These are phyloP conservation scores for Nelumbo lutea DNA, from an alignment of 164 flowering plant species.

Conservation along the genomic window DNA sequence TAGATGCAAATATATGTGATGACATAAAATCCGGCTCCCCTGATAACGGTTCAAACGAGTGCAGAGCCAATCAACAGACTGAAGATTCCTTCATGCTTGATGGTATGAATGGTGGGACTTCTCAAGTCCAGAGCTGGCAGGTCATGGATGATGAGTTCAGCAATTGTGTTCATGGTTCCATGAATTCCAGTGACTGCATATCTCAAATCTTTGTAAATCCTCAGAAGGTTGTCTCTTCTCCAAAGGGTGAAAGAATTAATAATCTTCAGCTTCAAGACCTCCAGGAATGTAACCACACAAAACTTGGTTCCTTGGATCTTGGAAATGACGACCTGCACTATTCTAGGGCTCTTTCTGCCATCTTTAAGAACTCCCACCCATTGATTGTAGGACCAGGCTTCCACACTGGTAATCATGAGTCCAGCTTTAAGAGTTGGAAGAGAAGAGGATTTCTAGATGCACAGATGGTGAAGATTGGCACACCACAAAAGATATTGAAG, in stretches of 20 bases:
- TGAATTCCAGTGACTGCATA: constrained; percentile 58
- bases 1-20: constrained; percentile 20
- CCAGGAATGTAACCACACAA: constrained; percentile 37
- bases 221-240: constrained; percentile 22
- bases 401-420: constrained; percentile 20
- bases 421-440: constrained; percentile 64
- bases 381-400: constrained; percentile 27
- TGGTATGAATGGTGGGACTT: constrained; percentile 42
- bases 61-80: constrained; percentile 38
- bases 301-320: constrained; percentile 35
- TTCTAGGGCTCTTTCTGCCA: constrained; percentile 42
- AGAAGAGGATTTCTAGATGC: constrained; percentile 21
- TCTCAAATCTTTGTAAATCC: constrained; percentile 50
- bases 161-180: constrained; percentile 42
- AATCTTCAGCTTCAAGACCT: constrained; percentile 24
- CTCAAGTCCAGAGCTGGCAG: constrained; percentile 67
- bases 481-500: constrained; percentile 54
- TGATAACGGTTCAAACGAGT: constrained; percentile 44
- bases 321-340: constrained; percentile 53
- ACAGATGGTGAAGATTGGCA: constrained; percentile 14
- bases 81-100: constrained; percentile 61
- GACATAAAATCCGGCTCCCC: constrained; percentile 36
- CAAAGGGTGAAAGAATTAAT: constrained; percentile 22
- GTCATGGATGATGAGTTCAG: constrained; percentile 64
- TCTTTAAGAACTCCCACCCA: constrained; percentile 39